A percentile compares a stretch with the other conserved stretches of the same genome.
Conservation (phyloP, 148 eudicot genomes). For the Fagopyrum homotropicum region DNA sequence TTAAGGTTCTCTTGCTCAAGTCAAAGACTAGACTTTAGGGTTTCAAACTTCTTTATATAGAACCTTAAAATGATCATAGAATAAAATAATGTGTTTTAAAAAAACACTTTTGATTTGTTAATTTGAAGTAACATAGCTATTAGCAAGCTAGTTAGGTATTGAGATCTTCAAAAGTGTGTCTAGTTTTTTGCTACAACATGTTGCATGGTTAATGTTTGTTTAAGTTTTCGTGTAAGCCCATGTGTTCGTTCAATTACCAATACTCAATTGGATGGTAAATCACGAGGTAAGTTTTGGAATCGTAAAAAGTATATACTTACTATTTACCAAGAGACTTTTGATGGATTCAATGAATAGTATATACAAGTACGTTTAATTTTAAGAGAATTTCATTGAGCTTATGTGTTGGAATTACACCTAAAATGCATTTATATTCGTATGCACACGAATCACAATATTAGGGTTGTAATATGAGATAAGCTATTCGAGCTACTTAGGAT, state of each 20-base stretch:
- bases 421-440: too few species aligned
- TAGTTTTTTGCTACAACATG: conserved; percentile 9
- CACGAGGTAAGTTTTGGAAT: conserved; percentile 10
- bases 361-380: too few species aligned
- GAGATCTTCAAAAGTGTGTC: conserved; percentile 12
- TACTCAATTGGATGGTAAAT: neutral
- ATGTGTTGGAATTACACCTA: too few species aligned
- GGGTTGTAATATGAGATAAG: too few species aligned
- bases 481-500: too few species aligned
- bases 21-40: conserved; percentile 1
- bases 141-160: neutral
- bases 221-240: conserved; percentile 5
- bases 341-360: conserved; percentile 6
- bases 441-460: too few species aligned
- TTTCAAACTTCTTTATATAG: conserved; percentile 1
- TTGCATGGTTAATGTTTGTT: conserved; percentile 8
- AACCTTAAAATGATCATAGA: too few species aligned
- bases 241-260: conserved; percentile 9
- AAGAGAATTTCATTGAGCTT: too few species aligned
- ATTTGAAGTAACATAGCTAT: too few species aligned
- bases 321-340: conserved; percentile 10
- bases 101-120: neutral
- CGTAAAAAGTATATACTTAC: conserved; percentile 2
- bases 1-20: neutral
- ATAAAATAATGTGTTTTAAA: neutral